Base-by-base conservation (phyloP, 805 yeast species). In the Sugiyamaella valdiviana region DNA sequence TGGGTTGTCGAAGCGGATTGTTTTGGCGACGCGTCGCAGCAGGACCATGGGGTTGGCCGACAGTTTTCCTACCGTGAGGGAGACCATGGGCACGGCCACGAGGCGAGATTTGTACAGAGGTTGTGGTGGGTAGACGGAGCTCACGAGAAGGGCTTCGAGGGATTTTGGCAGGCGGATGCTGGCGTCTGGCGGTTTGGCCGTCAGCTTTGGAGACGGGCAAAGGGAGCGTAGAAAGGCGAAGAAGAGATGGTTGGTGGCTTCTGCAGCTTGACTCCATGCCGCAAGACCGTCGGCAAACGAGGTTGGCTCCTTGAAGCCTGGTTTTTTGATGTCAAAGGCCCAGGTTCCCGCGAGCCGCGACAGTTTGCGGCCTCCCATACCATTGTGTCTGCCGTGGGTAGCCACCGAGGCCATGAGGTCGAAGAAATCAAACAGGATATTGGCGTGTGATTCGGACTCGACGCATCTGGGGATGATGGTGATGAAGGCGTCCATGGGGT, bases 391-490 rank as follows among this genome's bases (percentile, higher is more conserved):
- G 2, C 95, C 80, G 65, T 87, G 85, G 7, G 95, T 79, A 0
- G 95, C 81, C 38, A 89, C 67, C 9, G 88, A 75, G 9, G 87
- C 85, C 39, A 90, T 67, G 32, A 89, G 72, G 60, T 89, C 96
- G 57, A 88, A 76, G 59, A 88, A 90, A 62, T 86, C 95, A 63
- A 85, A 86, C 3, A 86, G 91, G 3, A 90, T 86, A 1, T 93
- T 82, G 0, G 95, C 95, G 66, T 88, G 96, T 4, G 91, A 83
- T 1, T 93, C 87, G 0, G 93, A 82, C 2, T 83, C 76, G 19
- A 87, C 71, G 64, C 95, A 85, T 52, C 80, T 80, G 1, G 96
- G 96, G 87, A 89, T 85, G 49, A 84, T 77, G 44, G 82, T 82
- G 39, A 85, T 66, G 61, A 89, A 89, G 0, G 95, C 86, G 52